A percentile compares a stretch with the other conserved stretches of the same genome.
Evolutionary conservation across 768 basidiomycete genomes (phyloP).

Genomic region (Mrakia blollopis): DNA sequence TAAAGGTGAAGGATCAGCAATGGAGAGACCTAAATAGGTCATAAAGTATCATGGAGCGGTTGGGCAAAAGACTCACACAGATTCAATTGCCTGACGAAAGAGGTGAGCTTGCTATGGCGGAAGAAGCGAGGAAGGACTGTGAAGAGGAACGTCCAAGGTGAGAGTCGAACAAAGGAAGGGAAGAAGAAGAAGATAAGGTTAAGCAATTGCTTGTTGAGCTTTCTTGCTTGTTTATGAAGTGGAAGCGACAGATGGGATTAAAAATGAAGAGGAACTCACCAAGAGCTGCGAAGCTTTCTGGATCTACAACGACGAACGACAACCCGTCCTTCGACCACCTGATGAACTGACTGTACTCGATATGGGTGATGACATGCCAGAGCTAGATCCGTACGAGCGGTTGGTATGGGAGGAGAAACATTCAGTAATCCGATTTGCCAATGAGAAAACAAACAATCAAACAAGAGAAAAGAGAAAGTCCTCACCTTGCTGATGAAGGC

Average conservation of each 20-base stretch:
- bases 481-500: neutral
- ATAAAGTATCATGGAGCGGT: neutral
- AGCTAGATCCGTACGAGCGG: too few relatives aligned
- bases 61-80: neutral
- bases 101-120: neutral
- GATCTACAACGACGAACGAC: neutral
- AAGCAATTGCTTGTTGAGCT: neutral
- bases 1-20: neutral
- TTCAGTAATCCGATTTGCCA: too few relatives aligned
- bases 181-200: neutral
- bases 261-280: neutral
- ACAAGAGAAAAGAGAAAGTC: neutral
- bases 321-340: neutral
- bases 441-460: neutral
- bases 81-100: neutral
- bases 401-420: too few relatives aligned
- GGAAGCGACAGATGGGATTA: neutral
- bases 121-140: neutral
- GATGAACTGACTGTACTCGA: neutral
- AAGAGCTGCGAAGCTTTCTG: neutral
- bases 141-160: neutral
- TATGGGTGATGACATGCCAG: neutral
- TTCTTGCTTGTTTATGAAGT: too few relatives aligned
- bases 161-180: neutral
- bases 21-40: neutral